phyloP scores from a whole-genome alignment of 805 yeast species.

The Metschnikowia amazonensis region DNA sequence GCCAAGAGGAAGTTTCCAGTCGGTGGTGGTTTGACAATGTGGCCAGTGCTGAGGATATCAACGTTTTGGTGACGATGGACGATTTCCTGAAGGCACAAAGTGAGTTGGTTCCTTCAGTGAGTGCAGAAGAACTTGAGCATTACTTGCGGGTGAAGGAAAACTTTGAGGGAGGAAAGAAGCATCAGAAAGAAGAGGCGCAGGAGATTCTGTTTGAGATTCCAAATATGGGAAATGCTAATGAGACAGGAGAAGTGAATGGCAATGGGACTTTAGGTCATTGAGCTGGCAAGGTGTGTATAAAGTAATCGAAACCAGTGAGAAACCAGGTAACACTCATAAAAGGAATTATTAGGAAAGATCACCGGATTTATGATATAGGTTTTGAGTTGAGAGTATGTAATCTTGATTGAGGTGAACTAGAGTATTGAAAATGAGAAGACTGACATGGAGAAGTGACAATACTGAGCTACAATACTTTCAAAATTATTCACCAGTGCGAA shows the following conservation, averaged over 20 bases:
- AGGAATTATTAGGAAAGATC: too few relatives aligned
- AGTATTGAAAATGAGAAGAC: too few relatives aligned
- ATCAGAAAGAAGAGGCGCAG: constrained; percentile 10
- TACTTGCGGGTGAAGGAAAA: constrained; percentile 73
- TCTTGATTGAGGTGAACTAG: too few relatives aligned
- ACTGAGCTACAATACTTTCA: too few relatives aligned
- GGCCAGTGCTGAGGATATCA: constrained; percentile 62
- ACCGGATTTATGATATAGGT: too few relatives aligned
- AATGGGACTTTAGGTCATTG: too few relatives aligned
- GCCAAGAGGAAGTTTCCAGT: constrained; percentile 50
- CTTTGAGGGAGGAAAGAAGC: constrained; percentile 68
- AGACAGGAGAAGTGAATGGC: not conserved
- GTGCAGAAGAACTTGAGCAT: constrained; percentile 80
- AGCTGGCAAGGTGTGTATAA: not conserved
- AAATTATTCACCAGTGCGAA: too few relatives aligned
- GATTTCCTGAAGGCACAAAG: constrained; percentile 77
- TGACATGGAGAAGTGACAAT: too few relatives aligned
- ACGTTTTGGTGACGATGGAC: constrained; percentile 61
- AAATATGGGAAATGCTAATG: not conserved
- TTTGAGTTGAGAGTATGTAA: too few relatives aligned
- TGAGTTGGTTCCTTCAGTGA: constrained; percentile 79
- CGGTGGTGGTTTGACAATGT: constrained; percentile 89
- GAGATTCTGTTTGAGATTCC: too few relatives aligned
- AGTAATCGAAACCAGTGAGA: too few relatives aligned
- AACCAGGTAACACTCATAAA: too few relatives aligned